Percentiles rank a stretch among this genome's conserved stretches.
Conservation (phyloP, 169 alveolate genomes). For the Cryptosporidium andersoni region DNA sequence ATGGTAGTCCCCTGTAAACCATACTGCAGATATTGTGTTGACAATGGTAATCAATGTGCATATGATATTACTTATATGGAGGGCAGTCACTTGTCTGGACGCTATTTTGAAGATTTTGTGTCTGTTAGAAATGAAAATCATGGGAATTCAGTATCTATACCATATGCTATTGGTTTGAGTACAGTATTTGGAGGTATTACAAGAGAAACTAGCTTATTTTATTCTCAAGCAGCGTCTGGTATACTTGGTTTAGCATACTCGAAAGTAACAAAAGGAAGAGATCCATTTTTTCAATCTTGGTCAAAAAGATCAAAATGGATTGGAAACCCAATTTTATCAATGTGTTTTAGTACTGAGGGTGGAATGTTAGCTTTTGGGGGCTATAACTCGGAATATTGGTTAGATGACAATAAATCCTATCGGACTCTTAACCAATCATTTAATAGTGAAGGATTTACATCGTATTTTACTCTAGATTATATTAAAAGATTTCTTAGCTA, state of each 20-base stretch:
- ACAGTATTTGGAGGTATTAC: conserved; percentile 69
- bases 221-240: conserved; percentile 69
- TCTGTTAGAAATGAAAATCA: conserved; percentile 61
- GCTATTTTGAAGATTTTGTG: conserved; percentile 62
- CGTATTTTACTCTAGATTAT: background rate
- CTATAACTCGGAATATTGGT: conserved; percentile 67
- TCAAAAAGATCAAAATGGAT: conserved; percentile 38
- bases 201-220: conserved; percentile 51
- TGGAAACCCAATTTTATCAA: conserved; percentile 39
- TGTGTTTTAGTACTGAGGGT: conserved; percentile 69
- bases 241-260: conserved; percentile 69
- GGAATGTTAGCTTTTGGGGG: conserved; percentile 67
- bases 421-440: no score
- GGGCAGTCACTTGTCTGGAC: conserved; percentile 64
- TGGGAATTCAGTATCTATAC: conserved; percentile 28
- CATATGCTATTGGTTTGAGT: conserved; percentile 53
- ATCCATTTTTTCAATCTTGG: conserved; percentile 65
- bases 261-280: conserved; percentile 60
- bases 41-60: conserved; percentile 49
- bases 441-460: conserved; percentile 40
- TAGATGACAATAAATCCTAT: background rate
- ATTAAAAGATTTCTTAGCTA: conserved; percentile 23
- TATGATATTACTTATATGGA: conserved; percentile 58
- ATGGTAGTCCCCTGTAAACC: conserved; percentile 55
- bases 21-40: conserved; percentile 55